phyloP scores from a whole-genome alignment of 306 rosid species.

The Citrullus amarus region DNA sequence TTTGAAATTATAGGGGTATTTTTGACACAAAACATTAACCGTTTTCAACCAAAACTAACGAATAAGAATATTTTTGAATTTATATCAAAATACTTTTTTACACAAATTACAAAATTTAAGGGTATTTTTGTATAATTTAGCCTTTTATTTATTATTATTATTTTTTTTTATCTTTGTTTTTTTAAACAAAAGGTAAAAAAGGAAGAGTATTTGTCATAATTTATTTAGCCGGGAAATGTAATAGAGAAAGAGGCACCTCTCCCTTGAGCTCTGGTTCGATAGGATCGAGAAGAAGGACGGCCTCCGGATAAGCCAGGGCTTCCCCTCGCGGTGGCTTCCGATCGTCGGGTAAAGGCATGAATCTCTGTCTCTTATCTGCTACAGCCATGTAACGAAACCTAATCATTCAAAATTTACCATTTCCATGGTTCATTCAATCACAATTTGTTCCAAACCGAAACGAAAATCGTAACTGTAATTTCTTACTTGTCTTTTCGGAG shows the following conservation, averaged over 20 bases:
- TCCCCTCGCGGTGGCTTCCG: slow-evolving; percentile 30
- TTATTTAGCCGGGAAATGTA: too few species aligned
- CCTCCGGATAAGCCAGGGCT: slow-evolving; percentile 35
- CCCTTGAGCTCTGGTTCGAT: slow-evolving; percentile 30
- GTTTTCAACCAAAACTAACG: too few species aligned
- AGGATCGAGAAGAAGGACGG: slow-evolving; percentile 29
- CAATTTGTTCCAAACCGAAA: background rate
- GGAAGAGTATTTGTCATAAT: too few species aligned
- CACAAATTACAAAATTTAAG: too few species aligned
- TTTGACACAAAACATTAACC: too few species aligned
- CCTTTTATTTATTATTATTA: too few species aligned
- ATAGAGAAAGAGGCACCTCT: slow-evolving; percentile 12
- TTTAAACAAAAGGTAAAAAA: too few species aligned
- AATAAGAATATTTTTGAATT: too few species aligned
- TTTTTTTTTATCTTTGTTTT: too few species aligned
- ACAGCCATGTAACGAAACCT: slow-evolving; percentile 37
- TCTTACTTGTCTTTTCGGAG: slow-evolving; percentile 83
- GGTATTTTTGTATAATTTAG: too few species aligned
- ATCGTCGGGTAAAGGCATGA: slow-evolving; percentile 36
- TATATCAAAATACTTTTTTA: too few species aligned
- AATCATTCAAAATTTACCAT: background rate
- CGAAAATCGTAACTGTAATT: background rate
- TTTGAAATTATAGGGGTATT: too few species aligned
- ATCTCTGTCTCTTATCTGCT: slow-evolving; percentile 27
- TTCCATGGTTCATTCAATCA: background rate